Evolutionary conservation across 169 alveolate species (phyloP).

Genomic region (Cryptosporidium tyzzeri): DNA sequence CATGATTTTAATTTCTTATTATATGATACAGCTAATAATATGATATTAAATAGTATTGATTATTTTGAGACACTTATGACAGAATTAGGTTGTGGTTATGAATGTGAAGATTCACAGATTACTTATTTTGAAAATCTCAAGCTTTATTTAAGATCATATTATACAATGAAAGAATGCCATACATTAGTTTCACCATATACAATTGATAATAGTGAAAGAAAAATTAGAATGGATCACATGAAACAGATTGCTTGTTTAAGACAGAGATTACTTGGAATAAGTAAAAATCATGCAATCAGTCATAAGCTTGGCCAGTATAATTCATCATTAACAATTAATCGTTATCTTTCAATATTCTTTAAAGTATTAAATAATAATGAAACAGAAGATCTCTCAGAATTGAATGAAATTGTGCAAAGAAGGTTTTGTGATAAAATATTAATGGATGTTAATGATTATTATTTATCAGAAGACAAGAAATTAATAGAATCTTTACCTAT

Average conservation of each 20-base stretch:
- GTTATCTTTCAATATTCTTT: slow-evolving; percentile 49
- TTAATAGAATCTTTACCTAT: slow-evolving; percentile 26
- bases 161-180: slow-evolving; percentile 71
- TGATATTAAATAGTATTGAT: slow-evolving; percentile 63
- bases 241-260: slow-evolving; percentile 58
- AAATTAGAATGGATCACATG: slow-evolving; percentile 46
- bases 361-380: slow-evolving; percentile 9
- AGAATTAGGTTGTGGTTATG: slow-evolving; percentile 75
- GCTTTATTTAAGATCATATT: slow-evolving; percentile 39
- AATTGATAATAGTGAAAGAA: neutral
- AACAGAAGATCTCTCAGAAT: slow-evolving; percentile 18
- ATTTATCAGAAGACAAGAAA: neutral
- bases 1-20: slow-evolving; percentile 70
- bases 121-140: slow-evolving; percentile 45
- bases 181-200: slow-evolving; percentile 63
- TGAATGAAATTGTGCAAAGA: slow-evolving; percentile 48
- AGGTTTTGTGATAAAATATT: slow-evolving; percentile 46
- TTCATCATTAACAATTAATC: slow-evolving; percentile 52
- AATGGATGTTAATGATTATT: slow-evolving; percentile 36
- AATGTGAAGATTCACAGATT: slow-evolving; percentile 36
- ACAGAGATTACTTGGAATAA: slow-evolving; percentile 63
- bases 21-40: slow-evolving; percentile 51
- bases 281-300: slow-evolving; percentile 67
- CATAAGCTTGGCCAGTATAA: slow-evolving; percentile 68
- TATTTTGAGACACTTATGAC: slow-evolving; percentile 63